phyloP scores from a whole-genome alignment of 129 eudicot species.

The Glebionis coronaria region DNA sequence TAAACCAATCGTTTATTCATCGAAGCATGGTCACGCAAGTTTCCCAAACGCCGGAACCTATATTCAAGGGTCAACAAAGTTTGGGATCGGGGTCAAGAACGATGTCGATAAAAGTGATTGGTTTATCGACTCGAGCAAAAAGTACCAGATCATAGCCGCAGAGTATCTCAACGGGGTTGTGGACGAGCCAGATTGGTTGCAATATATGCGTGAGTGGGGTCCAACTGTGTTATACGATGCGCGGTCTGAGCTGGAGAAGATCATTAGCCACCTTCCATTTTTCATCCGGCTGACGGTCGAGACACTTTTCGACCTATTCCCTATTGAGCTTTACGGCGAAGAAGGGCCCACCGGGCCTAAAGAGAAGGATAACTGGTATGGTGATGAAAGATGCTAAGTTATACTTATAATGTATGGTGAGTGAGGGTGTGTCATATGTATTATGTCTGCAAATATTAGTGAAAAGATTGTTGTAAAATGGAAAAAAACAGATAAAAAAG shows the following conservation, averaged over 20 bases:
- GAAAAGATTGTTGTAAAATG: no score
- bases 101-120: conserved; percentile 63
- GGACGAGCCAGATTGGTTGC: conserved; percentile 85
- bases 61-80: conserved; percentile 62
- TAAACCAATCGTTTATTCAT: conserved; percentile 70
- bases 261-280: conserved; percentile 69
- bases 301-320: conserved; percentile 58
- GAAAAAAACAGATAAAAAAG: no score
- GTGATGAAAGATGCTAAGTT: conserved; percentile 76
- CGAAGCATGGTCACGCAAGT: conserved; percentile 83
- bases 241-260: conserved; percentile 71
- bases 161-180: conserved; percentile 62
- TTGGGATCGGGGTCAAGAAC: conserved; percentile 74
- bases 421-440: neutral
- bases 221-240: conserved; percentile 75
- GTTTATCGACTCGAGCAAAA: conserved; percentile 58
- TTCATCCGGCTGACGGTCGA: conserved; percentile 70
- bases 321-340: conserved; percentile 82
- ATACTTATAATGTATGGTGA: conserved; percentile 15
- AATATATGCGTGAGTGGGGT: conserved; percentile 98
- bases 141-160: conserved; percentile 68
- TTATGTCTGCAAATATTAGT: no score
- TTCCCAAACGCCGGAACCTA: conserved; percentile 79
- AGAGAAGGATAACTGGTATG: conserved; percentile 96
- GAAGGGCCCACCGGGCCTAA: conserved; percentile 99